These are phyloP conservation scores for Torrubiella hemipterigena DNA, from an alignment of 2,329 filamentous ascomycete species.

Conservation along the genomic window DNA sequence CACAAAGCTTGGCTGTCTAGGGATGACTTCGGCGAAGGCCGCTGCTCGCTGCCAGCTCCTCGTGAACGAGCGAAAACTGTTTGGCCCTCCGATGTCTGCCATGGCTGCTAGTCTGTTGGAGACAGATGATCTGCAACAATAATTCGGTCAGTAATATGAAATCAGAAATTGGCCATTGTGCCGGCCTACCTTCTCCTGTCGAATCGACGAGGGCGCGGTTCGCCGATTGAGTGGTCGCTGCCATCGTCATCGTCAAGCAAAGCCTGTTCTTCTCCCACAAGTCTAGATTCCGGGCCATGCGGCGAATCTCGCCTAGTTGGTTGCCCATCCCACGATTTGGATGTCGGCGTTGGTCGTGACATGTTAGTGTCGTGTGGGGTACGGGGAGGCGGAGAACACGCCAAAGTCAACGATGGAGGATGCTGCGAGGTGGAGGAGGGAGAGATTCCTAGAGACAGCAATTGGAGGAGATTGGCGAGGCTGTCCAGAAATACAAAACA, in stretches of 20 bases:
- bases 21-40: slow-evolving; percentile 77
- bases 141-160: neutral
- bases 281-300: too few species aligned
- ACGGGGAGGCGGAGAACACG: too few species aligned
- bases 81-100: slow-evolving; percentile 73
- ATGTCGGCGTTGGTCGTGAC: too few species aligned
- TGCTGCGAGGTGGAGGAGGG: too few species aligned
- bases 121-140: slow-evolving; percentile 42
- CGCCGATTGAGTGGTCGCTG: slow-evolving; percentile 18
- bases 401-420: too few species aligned
- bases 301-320: too few species aligned
- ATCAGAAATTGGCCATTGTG: neutral
- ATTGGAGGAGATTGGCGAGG: too few species aligned
- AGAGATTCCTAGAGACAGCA: too few species aligned
- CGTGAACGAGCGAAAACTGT: slow-evolving; percentile 89
- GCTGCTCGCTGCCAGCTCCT: slow-evolving; percentile 87
- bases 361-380: too few species aligned
- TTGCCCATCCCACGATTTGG: too few species aligned
- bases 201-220: slow-evolving; percentile 11
- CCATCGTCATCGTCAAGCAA: slow-evolving; percentile 28
- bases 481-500: too few species aligned
- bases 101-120: slow-evolving; percentile 43
- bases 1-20: slow-evolving; percentile 64
- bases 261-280: slow-evolving; percentile 33
- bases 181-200: slow-evolving; percentile 18